phyloP scores from a whole-genome alignment of 495 filamentous ascomycete species.

The Daldinia vernicosa region DNA sequence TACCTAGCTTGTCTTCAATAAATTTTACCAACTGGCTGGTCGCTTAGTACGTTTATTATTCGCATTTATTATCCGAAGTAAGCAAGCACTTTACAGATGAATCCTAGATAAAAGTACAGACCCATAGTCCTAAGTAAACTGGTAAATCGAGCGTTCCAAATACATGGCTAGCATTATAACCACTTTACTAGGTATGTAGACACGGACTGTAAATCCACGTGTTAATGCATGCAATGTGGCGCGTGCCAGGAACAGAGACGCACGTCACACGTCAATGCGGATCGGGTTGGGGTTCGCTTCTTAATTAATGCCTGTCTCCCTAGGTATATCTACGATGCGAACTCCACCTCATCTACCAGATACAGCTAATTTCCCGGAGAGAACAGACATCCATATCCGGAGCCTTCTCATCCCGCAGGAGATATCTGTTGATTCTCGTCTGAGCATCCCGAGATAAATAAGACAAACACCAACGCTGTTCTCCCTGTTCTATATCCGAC shows the following conservation, averaged over 20 bases:
- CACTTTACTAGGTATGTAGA: too few species aligned
- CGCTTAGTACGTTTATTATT: too few species aligned
- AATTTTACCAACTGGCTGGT: too few species aligned
- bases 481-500: not conserved
- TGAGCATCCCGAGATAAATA: not conserved
- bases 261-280: conserved; percentile 18
- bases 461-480: not conserved
- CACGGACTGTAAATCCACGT: not conserved
- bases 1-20: too few species aligned
- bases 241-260: not conserved
- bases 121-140: too few species aligned
- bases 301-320: conserved; percentile 3
- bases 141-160: not conserved
- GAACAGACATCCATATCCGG: not conserved
- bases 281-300: conserved; percentile 9
- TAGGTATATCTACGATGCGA: not conserved
- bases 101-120: not conserved
- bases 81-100: not conserved
- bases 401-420: not conserved
- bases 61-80: not conserved
- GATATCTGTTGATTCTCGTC: not conserved
- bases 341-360: not conserved
- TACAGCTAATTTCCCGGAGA: not conserved
- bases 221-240: conserved; percentile 1
- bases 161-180: not conserved